Percentiles rank a stretch among this genome's conserved stretches.
phyloP scores from a whole-genome alignment of 1,284 basidiomycete species.

The Pseudozyma tsukubaensis region DNA sequence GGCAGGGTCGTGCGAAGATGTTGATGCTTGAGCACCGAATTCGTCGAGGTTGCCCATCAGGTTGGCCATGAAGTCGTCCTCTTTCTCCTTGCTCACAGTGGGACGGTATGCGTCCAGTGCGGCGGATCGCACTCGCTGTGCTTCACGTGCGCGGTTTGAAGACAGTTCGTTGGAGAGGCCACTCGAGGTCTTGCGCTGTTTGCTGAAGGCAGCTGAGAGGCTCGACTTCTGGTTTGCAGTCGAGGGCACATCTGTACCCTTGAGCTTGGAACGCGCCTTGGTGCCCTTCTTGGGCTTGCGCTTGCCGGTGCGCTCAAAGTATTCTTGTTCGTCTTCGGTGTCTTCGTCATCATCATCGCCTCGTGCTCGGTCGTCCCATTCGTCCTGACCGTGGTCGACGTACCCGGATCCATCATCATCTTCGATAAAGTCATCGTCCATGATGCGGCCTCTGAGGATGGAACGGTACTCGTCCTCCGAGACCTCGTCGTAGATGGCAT shows the following conservation, averaged over 20 bases:
- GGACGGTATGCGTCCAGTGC: conserved; percentile 51
- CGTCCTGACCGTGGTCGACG: conserved; percentile 94
- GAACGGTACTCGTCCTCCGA: conserved; percentile 88
- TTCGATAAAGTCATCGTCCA: conserved; percentile 87
- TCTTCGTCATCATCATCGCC: conserved; percentile 71
- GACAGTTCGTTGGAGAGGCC: conserved; percentile 20
- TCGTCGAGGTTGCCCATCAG: conserved; percentile 63
- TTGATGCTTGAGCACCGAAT: conserved; percentile 32
- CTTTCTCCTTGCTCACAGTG: conserved; percentile 59
- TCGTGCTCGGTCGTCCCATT: conserved; percentile 74
- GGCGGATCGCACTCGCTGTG: conserved; percentile 30
- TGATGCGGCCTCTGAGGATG: conserved; percentile 86
- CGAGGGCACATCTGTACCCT: conserved; percentile 10
- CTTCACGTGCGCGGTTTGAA: conserved; percentile 34
- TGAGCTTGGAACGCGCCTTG: conserved; percentile 47
- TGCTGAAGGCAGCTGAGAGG: conserved; percentile 45
- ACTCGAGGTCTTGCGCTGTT: conserved; percentile 31
- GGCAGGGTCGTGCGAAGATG: conserved; percentile 44
- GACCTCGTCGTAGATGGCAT: conserved; percentile 86
- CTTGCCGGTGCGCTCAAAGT: conserved; percentile 64
- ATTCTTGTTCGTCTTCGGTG: conserved; percentile 63
- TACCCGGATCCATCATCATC: conserved; percentile 94
- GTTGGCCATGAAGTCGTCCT: conserved; percentile 66
- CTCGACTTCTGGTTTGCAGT: conserved; percentile 37
- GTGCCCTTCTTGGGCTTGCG: conserved; percentile 62